Evolutionary conservation across 768 basidiomycete species (phyloP), one percentile per base, ranked within the genome.

Genomic region (Coprinopsis strossmayeri): DNA sequence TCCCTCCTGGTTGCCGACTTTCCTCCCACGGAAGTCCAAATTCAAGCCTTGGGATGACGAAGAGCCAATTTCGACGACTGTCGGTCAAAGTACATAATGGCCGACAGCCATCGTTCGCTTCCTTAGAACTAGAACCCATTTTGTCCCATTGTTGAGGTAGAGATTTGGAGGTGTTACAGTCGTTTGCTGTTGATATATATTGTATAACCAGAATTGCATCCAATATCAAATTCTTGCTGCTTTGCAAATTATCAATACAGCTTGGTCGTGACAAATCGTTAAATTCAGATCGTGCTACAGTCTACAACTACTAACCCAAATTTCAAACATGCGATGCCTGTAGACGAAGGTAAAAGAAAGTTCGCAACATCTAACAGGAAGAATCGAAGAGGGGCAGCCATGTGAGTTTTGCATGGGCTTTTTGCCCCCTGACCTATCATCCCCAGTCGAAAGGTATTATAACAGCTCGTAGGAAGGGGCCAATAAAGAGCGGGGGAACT

Each of bases 31-130:
- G 52, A 87, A 86, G 67, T 70, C 78, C 50, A 84, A 83, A 51
- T 90, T 88, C 59, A 88, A 85, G 57, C 87, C 87, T 26, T 89
- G 86, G 86, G 87, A 83, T 41, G 86, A 88, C 57, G 86, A 87
- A 53, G 83, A 83, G 49, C 64, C 59, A 2, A 49, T 27, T 23
- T 50, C n/a, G 28, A 28, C 18, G 23, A 34, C 42, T 25, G 47
- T 44, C 35, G 50, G 49, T 32, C 20, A 49, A 53, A 21, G 45
- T 39, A n/a, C n/a, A n/a, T n/a, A n/a, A n/a, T n/a, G n/a, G n/a
- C n/a, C n/a, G n/a, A n/a, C n/a, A n/a, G n/a, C n/a, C n/a, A n/a
- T n/a, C n/a, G n/a, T n/a, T n/a, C n/a, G n/a, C n/a, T n/a, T n/a
- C n/a, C n/a, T n/a, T n/a, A n/a, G n/a, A n/a, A n/a, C n/a, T n/a